These are phyloP conservation scores for Colletotrichum sp. DNA, from an alignment of 2,329 filamentous ascomycete species.

Conservation along the genomic window DNA sequence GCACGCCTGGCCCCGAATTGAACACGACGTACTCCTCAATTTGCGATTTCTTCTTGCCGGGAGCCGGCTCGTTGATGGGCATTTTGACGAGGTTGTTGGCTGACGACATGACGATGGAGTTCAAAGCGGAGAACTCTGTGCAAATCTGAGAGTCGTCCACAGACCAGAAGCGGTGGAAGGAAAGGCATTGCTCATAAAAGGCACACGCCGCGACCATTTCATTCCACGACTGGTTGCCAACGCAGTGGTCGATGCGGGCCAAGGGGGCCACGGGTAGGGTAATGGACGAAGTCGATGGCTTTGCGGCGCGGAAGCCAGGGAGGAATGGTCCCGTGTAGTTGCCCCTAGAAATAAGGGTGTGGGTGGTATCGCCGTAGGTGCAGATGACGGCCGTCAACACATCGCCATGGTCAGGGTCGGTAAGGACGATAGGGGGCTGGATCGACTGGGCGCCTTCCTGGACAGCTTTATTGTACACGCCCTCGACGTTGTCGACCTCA, in stretches of 20 bases:
- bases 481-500: slow-evolving; percentile 87
- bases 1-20: slow-evolving; percentile 88
- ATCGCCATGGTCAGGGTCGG: slow-evolving; percentile 67
- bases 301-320: slow-evolving; percentile 75
- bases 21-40: slow-evolving; percentile 94
- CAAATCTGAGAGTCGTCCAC: slow-evolving; percentile 93
- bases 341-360: slow-evolving; percentile 81
- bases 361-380: slow-evolving; percentile 95
- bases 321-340: slow-evolving; percentile 79
- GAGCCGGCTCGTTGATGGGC: slow-evolving; percentile 96
- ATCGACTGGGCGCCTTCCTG: slow-evolving; percentile 67
- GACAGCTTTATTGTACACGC: slow-evolving; percentile 78
- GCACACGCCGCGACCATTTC: slow-evolving; percentile 74
- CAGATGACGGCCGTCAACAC: slow-evolving; percentile 80
- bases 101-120: slow-evolving; percentile 88
- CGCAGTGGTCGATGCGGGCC: slow-evolving; percentile 89
- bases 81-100: slow-evolving; percentile 90
- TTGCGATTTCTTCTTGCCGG: slow-evolving; percentile 88
- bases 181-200: slow-evolving; percentile 86
- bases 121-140: slow-evolving; percentile 90
- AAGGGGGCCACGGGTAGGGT: slow-evolving; percentile 69
- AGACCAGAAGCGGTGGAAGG: slow-evolving; percentile 97
- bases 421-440: slow-evolving; percentile 58
- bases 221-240: slow-evolving; percentile 96
- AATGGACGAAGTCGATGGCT: slow-evolving; percentile 39